Percentiles rank a stretch among this genome's conserved stretches.
phyloP scores from a whole-genome alignment of 164 flowering plant genomes.

The Vitis labrusca region DNA sequence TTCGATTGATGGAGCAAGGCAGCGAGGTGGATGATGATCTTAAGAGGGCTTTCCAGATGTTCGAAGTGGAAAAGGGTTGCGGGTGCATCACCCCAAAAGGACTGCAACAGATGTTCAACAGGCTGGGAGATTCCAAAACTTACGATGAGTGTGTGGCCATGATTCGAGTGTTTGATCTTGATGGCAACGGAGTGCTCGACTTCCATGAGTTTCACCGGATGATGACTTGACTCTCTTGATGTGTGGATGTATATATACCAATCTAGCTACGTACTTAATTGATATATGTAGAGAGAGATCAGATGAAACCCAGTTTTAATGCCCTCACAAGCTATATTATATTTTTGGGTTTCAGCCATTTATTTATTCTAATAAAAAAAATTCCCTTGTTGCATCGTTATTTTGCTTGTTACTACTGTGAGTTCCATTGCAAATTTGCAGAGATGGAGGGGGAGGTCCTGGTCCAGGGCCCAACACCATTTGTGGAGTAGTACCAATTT shows the following conservation, averaged over 20 bases:
- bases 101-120: constrained; percentile 53
- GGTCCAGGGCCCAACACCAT: too few relatives aligned
- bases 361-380: too few relatives aligned
- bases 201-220: constrained; percentile 68
- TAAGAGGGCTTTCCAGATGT: constrained; percentile 74
- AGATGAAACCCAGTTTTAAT: not conserved
- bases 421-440: too few relatives aligned
- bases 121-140: constrained; percentile 58
- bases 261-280: too few relatives aligned
- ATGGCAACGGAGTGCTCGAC: constrained; percentile 76
- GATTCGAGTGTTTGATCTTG: constrained; percentile 62
- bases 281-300: too few relatives aligned
- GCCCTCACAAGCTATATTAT: not conserved
- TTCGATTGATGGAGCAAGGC: constrained; percentile 36
- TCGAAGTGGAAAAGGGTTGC: constrained; percentile 61
- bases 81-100: constrained; percentile 78
- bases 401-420: too few relatives aligned
- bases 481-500: too few relatives aligned
- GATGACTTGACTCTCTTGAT: constrained; percentile 43
- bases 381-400: too few relatives aligned
- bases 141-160: constrained; percentile 67
- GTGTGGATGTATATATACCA: too few relatives aligned
- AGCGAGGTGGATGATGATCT: constrained; percentile 42
- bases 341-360: too few relatives aligned
- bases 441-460: too few relatives aligned